Percentiles rank a stretch among this genome's conserved stretches.
Conservation (phyloP, 306 rosid genomes). For the Geum urbanum region DNA sequence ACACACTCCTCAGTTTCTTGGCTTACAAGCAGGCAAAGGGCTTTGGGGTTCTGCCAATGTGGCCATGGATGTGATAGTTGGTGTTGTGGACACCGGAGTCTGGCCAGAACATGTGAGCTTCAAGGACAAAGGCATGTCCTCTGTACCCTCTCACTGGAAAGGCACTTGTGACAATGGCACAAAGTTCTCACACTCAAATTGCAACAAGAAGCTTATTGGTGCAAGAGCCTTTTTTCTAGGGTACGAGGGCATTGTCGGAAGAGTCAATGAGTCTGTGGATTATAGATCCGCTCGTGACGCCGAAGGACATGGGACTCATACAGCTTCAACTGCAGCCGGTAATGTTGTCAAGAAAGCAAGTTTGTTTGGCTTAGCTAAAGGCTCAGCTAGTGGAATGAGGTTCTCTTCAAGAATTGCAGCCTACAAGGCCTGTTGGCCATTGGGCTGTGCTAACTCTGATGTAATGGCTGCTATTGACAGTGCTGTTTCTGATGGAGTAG, state of each 20-base stretch:
- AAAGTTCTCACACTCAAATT: constrained; percentile 43
- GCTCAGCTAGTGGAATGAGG: constrained; percentile 60
- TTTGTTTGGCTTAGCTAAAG: constrained; percentile 47
- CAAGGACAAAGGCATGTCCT: constrained; percentile 40
- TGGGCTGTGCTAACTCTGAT: constrained; percentile 61
- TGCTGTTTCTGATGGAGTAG: constrained; percentile 67
- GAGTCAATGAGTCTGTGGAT: constrained; percentile 40
- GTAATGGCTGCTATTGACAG: constrained; percentile 59
- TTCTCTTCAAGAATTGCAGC: constrained; percentile 61
- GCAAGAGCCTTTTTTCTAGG: constrained; percentile 56
- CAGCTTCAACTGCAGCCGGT: constrained; percentile 74
- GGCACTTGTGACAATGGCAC: constrained; percentile 61
- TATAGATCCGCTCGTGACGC: constrained; percentile 58
- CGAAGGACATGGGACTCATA: constrained; percentile 72
- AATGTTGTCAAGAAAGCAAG: constrained; percentile 37
- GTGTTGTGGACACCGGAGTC: constrained; percentile 60
- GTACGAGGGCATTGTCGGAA: constrained; percentile 47
- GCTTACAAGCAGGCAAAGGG: constrained; percentile 40
- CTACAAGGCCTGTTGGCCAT: constrained; percentile 70
- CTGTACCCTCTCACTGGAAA: constrained; percentile 56
- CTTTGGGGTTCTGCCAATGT: constrained; percentile 52
- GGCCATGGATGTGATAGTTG: constrained; percentile 58
- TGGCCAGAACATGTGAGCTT: constrained; percentile 81
- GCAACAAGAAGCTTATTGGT: constrained; percentile 72
- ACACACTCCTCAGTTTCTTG: constrained; percentile 53